Evolutionary conservation across 2,329 filamentous ascomycete genomes (phyloP).

Genomic region (Davidsoniella neocaledoniae): DNA sequence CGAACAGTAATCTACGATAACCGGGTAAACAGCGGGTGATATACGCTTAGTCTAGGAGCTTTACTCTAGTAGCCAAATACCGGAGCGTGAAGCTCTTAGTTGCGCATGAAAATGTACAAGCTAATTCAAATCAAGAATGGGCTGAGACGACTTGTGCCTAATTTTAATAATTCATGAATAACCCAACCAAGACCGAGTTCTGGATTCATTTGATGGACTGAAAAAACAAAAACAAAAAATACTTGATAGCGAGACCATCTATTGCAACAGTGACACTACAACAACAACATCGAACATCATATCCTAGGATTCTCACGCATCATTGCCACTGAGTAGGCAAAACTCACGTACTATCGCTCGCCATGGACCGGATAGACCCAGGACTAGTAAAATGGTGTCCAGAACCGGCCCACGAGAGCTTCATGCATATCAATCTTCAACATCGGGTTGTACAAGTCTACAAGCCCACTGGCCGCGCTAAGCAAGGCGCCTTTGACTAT

Average conservation of each 20-base stretch:
- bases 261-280: too few species aligned
- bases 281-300: too few species aligned
- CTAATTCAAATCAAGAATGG: too few species aligned
- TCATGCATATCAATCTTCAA: conserved; percentile 48
- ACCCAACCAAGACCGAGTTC: too few species aligned
- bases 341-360: conserved; percentile 6
- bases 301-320: background rate
- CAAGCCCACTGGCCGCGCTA: conserved; percentile 42
- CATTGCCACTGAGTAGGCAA: background rate
- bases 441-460: conserved; percentile 47
- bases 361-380: conserved; percentile 42
- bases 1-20: conserved; percentile 7
- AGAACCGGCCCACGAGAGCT: conserved; percentile 39
- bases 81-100: too few species aligned
- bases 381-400: conserved; percentile 52
- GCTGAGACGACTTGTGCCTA: too few species aligned
- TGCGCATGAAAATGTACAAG: too few species aligned
- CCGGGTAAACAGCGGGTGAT: conserved; percentile 6
- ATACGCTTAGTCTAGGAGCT: background rate
- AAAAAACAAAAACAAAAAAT: too few species aligned
- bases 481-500: conserved; percentile 39
- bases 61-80: too few species aligned
- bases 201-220: too few species aligned
- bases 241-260: too few species aligned
- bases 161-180: too few species aligned